Evolutionary conservation across 164 flowering plant species (phyloP), one percentile per base, ranked within the genome.

Genomic region (Magnolia sinica): DNA sequence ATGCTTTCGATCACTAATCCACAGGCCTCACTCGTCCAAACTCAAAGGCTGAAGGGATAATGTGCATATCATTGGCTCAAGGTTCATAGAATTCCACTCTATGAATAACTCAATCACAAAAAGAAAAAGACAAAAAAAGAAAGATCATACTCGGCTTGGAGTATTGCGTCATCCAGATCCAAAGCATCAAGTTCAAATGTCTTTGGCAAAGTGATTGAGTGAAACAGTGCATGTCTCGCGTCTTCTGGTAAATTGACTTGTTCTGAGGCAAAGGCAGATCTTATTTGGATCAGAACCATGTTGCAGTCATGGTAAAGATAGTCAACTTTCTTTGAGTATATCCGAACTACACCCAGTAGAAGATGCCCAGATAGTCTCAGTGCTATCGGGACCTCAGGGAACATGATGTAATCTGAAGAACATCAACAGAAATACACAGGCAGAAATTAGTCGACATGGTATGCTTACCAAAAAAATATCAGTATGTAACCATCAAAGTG

Each of bases 311-410:
- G 85, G 73, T 67, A 80, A 11, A 94, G 82, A 79, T 90, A 93
- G 13, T 92, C 97, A 59, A 92, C 95, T 83, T 96, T 88, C 89
- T 87, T 94, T 7, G 98, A 88, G 75, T 93, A 94, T 75, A 96
- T 94, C 51, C 99, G 86, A 71, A 91, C 98, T 75, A 96, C 93
- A 24, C 99, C 98, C 77, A 94, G 65, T 24, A 96, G 84, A 81
- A 96, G 96, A 83, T 89, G 90, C 20, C 91, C 95, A 0, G 95
- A 89, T 90, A 91, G 81, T 78, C 99, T 84, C 76, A 96, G 81
- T 0, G 99, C 98, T 72, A 96, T 88, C 0, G 98, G 98, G 3
- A 91, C 95, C 75, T 91, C 94, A 0, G 97, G 92, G 79, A 70
- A 84, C 89, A 96, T 88, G 50, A 96, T 94, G 79, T 88, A 91